A percentile compares a stretch with the other conserved stretches of the same genome.
phyloP scores from a whole-genome alignment of 2,329 filamentous ascomycete genomes.

The Fusarium cicatricum region DNA sequence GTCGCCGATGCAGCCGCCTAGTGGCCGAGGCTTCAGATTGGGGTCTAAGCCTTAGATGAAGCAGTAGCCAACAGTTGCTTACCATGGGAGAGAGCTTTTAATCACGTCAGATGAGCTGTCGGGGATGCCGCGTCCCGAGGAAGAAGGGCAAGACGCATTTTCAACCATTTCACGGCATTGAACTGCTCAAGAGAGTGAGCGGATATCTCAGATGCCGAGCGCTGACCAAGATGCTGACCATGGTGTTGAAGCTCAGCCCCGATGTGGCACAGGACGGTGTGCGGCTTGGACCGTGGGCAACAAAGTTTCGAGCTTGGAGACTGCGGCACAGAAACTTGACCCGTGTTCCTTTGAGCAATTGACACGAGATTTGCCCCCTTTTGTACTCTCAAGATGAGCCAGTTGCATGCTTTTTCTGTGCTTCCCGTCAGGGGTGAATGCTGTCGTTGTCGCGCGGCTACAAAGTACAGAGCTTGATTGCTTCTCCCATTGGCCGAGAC shows the following conservation, averaged over 20 bases:
- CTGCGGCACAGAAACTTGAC: conserved; percentile 13
- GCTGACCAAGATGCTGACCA: conserved; percentile 29
- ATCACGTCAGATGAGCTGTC: conserved; percentile 9
- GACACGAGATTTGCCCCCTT: conserved; percentile 29
- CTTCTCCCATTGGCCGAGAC: conserved; percentile 22
- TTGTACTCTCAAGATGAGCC: conserved; percentile 12
- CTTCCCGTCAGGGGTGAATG: conserved; percentile 15
- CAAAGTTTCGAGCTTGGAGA: neutral
- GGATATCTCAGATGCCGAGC: conserved; percentile 20
- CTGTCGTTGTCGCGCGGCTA: conserved; percentile 43
- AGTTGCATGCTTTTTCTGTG: conserved; percentile 17
- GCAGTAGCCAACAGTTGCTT: neutral
- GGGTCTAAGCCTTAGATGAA: neutral
- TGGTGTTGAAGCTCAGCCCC: conserved; percentile 26
- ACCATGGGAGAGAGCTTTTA: neutral
- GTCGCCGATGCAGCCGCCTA: conserved; percentile 26
- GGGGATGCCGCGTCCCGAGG: neutral
- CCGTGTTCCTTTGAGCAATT: conserved; percentile 13
- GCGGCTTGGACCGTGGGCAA: conserved; percentile 8
- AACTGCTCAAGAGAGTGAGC: conserved; percentile 8
- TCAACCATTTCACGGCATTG: conserved; percentile 5
- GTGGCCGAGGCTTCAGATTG: conserved; percentile 16
- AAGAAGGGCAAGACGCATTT: neutral
- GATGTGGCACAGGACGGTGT: conserved; percentile 18
- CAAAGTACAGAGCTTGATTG: conserved; percentile 13